Evolutionary conservation across 306 rosid genomes (phyloP).

Genomic region (Abrus pulchellus): DNA sequence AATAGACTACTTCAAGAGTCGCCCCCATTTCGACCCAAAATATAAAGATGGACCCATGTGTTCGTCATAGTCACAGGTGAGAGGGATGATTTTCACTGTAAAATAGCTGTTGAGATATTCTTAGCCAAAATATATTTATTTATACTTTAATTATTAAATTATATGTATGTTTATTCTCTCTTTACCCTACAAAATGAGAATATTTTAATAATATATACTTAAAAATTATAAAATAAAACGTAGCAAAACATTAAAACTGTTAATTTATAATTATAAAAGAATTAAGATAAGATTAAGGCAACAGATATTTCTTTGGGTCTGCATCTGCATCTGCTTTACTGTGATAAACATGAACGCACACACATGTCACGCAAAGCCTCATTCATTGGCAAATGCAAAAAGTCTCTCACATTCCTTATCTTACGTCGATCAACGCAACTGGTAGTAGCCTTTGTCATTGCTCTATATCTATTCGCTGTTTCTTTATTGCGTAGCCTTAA

Average conservation of each 20-base stretch:
- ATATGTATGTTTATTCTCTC: too few relatives aligned
- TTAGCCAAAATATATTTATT: too few relatives aligned
- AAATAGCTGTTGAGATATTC: too few relatives aligned
- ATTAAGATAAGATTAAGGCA: neutral
- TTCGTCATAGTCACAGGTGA: neutral
- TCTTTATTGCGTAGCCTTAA: neutral
- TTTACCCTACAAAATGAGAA: too few relatives aligned
- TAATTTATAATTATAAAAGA: too few relatives aligned
- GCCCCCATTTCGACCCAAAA: too few relatives aligned
- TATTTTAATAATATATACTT: too few relatives aligned
- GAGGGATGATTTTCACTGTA: too few relatives aligned
- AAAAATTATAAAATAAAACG: too few relatives aligned
- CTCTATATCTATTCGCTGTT: neutral
- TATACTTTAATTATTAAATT: too few relatives aligned
- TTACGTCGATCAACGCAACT: neutral
- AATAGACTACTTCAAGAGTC: neutral
- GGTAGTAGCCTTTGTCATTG: neutral
- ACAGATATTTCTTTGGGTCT: neutral
- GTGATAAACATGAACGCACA: conserved; percentile 9
- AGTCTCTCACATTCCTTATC: neutral
- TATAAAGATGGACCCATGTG: neutral
- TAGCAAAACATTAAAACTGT: too few relatives aligned
- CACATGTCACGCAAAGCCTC: conserved; percentile 1
- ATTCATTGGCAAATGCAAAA: neutral
- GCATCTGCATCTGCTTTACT: neutral